Base-by-base conservation (phyloP, 2,329 filamentous ascomycete genomes). In the Colletotrichum higginsianum region DNA sequence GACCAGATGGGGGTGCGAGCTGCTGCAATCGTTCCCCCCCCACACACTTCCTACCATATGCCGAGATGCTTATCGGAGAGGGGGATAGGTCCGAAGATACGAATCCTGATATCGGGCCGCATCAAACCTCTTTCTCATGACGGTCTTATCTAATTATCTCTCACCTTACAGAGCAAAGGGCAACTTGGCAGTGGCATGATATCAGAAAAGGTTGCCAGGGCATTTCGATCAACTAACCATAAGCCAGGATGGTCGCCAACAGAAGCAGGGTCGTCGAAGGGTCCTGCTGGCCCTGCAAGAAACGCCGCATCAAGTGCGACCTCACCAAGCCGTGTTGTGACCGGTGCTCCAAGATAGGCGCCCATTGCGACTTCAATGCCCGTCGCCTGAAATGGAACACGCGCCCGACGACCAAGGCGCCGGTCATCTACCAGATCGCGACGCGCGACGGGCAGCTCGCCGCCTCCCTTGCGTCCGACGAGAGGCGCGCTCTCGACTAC, bases 301-400 rank as follows among this genome's bases (percentile, higher is more conserved):
- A 73, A 47, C 77, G 81, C 35, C 80, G 79, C 71, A 78, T 82
- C 75, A 82, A 82, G 73, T 74, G 72, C 61, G 81, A 82, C 64
- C 80, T 82, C 74, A 75, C 73, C 49, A 77, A 76, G 38, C 81
- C 81, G 4, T 71, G 69, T 5, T 82, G 81, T 66, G 64, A 74
- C 44, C 78, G 81, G 61, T 83, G 81, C 73, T 74, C 71, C 47
- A 74, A 74, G 49, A 61, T 63, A 18, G 61, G 66, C 2, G 62
- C 67, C 7, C 61, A 66, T 7, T 74, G 73, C 61, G 73, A 73
- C 71, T 83, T 82, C 72, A 83, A 81, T 72, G 78, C 81, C 30
- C 78, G 83, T 0, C 76, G 83, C 11, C 78, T 85, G 49, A 79
- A 81, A 68, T 85, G 84, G 84, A 84, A 81, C 61, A 82, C 83